phyloP scores from a whole-genome alignment of 1,139 yeast species.

The Yamadazyma atlantica region DNA sequence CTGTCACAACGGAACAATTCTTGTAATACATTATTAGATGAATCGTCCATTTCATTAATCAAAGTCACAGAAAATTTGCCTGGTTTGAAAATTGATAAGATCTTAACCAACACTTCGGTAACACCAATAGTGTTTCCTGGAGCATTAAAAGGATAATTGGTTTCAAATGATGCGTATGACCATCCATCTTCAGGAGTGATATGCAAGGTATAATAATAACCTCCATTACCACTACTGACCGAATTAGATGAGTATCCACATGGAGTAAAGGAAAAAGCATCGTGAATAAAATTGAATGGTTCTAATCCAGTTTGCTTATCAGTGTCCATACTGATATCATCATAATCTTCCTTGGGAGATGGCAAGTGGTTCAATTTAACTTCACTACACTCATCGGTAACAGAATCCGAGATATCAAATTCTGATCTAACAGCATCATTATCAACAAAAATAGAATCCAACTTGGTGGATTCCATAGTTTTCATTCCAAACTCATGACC shows the following conservation, averaged over 20 bases:
- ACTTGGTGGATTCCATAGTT: conserved; percentile 60
- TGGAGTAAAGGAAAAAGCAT: conserved; percentile 92
- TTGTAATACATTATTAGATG: conserved; percentile 9
- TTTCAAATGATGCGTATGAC: conserved; percentile 95
- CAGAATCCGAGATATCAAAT: neutral
- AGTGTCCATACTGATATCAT: neutral
- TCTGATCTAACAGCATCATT: conserved; percentile 1
- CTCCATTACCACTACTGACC: conserved; percentile 52
- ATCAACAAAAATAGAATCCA: conserved; percentile 56
- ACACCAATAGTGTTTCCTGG: conserved; percentile 35
- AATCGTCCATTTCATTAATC: conserved; percentile 39
- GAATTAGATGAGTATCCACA: conserved; percentile 95
- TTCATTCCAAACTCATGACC: conserved; percentile 76
- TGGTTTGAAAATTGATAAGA: conserved; percentile 70
- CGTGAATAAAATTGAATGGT: conserved; percentile 50
- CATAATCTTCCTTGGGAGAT: conserved; percentile 31
- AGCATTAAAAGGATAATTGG: conserved; percentile 63
- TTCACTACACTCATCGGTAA: conserved; percentile 10
- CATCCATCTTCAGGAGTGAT: conserved; percentile 93
- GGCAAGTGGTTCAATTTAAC: conserved; percentile 29
- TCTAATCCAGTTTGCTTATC: conserved; percentile 24
- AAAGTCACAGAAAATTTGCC: conserved; percentile 74
- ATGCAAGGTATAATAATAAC: conserved; percentile 84
- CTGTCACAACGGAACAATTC: conserved; percentile 33
- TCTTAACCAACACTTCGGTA: conserved; percentile 52